Evolutionary conservation across 768 basidiomycete species (phyloP).

Genomic region (Leucosporidium yakuticum): DNA sequence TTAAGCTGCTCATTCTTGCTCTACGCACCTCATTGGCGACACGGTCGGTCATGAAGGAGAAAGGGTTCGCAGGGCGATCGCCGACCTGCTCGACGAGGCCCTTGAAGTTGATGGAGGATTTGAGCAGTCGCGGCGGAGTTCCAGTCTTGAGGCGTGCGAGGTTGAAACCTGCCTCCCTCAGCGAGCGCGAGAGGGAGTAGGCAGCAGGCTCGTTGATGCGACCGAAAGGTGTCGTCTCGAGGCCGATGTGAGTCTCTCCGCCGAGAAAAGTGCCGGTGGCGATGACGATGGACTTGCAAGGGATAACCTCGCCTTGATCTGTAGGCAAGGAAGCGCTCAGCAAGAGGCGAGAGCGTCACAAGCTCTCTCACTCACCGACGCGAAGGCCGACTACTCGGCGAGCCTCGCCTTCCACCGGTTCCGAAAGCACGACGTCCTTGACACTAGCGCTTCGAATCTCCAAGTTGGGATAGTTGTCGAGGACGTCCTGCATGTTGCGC

Average conservation of each 20-base stretch:
- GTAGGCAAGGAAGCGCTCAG: background rate
- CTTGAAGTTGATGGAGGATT: constrained; percentile 63
- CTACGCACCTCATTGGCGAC: constrained; percentile 64
- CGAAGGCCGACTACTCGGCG: constrained; percentile 27
- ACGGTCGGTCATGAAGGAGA: constrained; percentile 63
- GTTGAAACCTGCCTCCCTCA: constrained; percentile 67
- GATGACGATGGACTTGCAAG: constrained; percentile 73
- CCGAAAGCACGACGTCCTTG: constrained; percentile 55
- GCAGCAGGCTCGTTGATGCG: constrained; percentile 41
- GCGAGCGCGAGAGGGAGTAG: constrained; percentile 66
- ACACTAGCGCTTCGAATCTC: constrained; percentile 35
- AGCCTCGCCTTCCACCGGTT: constrained; percentile 34
- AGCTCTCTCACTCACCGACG: background rate
- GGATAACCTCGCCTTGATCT: constrained; percentile 70
- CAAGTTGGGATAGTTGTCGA: constrained; percentile 63
- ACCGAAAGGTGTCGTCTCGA: constrained; percentile 35
- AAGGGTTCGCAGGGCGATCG: constrained; percentile 61
- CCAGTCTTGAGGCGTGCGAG: constrained; percentile 74
- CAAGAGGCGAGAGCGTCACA: background rate
- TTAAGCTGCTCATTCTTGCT: background rate
- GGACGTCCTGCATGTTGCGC: constrained; percentile 64
- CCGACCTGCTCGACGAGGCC: constrained; percentile 60
- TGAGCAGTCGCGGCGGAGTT: constrained; percentile 73
- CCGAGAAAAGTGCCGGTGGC: constrained; percentile 88
- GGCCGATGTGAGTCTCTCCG: constrained; percentile 85